Base-by-base conservation (phyloP, 371 early-diverging fungal genomes). In the Actinomucor elegans region DNA sequence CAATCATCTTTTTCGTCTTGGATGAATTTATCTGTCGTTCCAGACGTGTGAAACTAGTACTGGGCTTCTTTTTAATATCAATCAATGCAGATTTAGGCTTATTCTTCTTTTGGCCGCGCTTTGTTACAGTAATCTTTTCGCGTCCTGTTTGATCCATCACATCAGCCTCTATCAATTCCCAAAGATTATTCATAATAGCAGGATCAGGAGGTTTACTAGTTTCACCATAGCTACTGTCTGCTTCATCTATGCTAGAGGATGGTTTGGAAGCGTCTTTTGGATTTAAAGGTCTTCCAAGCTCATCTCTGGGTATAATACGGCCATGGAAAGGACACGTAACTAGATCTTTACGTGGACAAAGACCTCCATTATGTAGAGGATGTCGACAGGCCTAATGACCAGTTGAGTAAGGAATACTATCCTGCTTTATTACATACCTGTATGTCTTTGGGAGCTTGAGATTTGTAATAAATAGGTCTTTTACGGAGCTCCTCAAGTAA, bases 261-360 rank as follows among this genome's bases (percentile, higher is more conserved):
- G 20, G 3, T n/a, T 2, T n/a, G 6, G 35, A 8, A 0, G 9
- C 28, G 0, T 27, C 46, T 42, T 41, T 4, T 21, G 42, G 56
- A 50, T 59, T 55, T 8, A 53, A 54, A 40, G 59, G 62, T 23
- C 48, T 58, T 11, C 86, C 86, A 5, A 64, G 28, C 24, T 84
- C 87, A 37, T 88, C 87, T 5, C 91, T 73, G 0, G 87, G 83
- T 12, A 90, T 74, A 14, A 88, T 75, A 11, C 48, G 62, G 0
- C 91, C 91, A 64, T 90, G 91, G 34, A 85, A 84, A 2, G 91
- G 91, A 53, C 91, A 90, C 10, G 74, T 80, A 0, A 83, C 72
- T 28, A 87, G 57, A 55, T 90, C 91, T 23, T 81, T 78, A 26
- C 91, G 67, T 17, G 82, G 80, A 45, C 91, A 90, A 23, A 90